A percentile compares a stretch with the other conserved stretches of the same genome.
Evolutionary conservation across 495 filamentous ascomycete genomes (phyloP).

Genomic region (Annulohypoxylon moriforme): DNA sequence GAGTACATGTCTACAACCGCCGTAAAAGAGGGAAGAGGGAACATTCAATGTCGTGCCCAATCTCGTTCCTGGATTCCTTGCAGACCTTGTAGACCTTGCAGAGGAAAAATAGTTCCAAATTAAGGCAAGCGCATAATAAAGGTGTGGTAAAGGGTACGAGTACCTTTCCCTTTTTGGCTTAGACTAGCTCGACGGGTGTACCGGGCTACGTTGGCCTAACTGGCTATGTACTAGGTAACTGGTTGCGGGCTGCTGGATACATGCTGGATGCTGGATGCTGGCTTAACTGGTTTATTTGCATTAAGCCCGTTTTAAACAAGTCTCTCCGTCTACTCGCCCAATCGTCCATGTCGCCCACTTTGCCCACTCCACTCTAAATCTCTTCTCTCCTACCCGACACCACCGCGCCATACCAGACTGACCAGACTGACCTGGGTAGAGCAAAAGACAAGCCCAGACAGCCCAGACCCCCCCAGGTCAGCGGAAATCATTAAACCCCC

Average conservation of each 20-base stretch:
- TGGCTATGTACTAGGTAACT: neutral
- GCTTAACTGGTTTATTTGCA: constrained; percentile 30
- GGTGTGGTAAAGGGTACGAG: constrained; percentile 19
- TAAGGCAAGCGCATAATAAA: constrained; percentile 17
- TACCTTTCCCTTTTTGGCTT: constrained; percentile 29
- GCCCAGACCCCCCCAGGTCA: constrained; percentile 42
- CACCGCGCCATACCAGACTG: constrained; percentile 27
- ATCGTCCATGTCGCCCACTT: neutral
- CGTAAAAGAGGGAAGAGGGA: constrained; percentile 28
- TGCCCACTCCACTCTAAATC: constrained; percentile 43
- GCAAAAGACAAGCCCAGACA: constrained; percentile 8
- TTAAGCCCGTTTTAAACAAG: constrained; percentile 36
- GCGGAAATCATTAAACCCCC: constrained; percentile 53
- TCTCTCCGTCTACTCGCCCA: constrained; percentile 3
- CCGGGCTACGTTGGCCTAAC: neutral
- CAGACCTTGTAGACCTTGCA: constrained; percentile 28
- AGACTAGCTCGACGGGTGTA: neutral
- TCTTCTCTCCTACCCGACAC: constrained; percentile 45
- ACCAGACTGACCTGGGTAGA: constrained; percentile 4
- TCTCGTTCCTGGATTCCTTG: constrained; percentile 42
- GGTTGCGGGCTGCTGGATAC: neutral
- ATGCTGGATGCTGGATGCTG: neutral
- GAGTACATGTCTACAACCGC: constrained; percentile 33
- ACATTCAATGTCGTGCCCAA: constrained; percentile 41
- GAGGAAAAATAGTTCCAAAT: constrained; percentile 38